Evolutionary conservation across 352 stramenopile species (phyloP).

Genomic region (Plasmopara viticola): DNA sequence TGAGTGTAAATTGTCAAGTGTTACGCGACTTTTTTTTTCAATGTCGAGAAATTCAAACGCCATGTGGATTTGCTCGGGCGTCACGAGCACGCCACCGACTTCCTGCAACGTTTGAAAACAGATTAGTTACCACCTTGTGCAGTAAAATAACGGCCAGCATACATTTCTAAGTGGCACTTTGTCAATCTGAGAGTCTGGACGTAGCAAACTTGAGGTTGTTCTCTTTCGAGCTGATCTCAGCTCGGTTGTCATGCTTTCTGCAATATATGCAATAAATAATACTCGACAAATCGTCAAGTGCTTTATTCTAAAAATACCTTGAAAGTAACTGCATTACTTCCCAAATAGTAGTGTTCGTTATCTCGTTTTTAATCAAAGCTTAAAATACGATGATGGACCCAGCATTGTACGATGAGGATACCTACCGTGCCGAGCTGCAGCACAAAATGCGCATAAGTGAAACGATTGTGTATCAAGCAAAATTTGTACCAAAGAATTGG

Average conservation of each 20-base stretch:
- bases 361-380: conserved; percentile 1
- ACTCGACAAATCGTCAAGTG: too few relatives aligned
- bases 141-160: not conserved
- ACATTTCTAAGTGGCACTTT: conserved; percentile 20
- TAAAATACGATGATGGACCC: conserved; percentile 36
- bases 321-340: too few relatives aligned
- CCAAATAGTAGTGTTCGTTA: not conserved
- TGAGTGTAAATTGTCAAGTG: conserved; percentile 70
- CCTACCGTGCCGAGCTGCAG: conserved; percentile 42
- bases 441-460: conserved; percentile 47
- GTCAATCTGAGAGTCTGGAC: not conserved
- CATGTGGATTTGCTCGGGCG: conserved; percentile 70
- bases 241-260: not conserved
- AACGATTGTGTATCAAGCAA: conserved; percentile 45
- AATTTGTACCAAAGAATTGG: conserved; percentile 35
- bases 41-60: conserved; percentile 90
- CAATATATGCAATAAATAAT: too few relatives aligned
- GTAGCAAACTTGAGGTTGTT: not conserved
- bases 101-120: conserved; percentile 28
- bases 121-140: not conserved
- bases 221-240: too few relatives aligned
- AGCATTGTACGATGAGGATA: conserved; percentile 47
- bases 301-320: too few relatives aligned
- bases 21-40: conserved; percentile 73
- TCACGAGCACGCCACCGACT: conserved; percentile 79